Evolutionary conservation across 768 basidiomycete genomes (phyloP).

Genomic region (Leucogyrophana mollusca): DNA sequence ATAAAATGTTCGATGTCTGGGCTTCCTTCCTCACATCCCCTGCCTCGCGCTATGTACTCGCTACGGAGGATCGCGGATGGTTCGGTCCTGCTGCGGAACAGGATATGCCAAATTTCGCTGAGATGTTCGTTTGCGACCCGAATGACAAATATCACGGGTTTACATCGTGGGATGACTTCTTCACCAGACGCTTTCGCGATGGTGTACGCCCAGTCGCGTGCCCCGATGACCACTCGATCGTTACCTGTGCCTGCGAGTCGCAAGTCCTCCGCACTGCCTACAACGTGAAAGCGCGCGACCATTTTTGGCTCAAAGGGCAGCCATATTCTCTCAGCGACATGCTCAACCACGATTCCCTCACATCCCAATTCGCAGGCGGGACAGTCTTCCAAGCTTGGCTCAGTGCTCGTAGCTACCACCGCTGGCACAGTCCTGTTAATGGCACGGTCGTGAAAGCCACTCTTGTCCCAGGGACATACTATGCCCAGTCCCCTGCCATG

Average conservation of each 20-base stretch:
- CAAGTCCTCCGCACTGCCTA: constrained; percentile 39
- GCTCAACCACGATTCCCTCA: constrained; percentile 41
- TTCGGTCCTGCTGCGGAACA: constrained; percentile 36
- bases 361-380: constrained; percentile 47
- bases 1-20: constrained; percentile 52
- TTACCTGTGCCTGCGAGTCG: constrained; percentile 56
- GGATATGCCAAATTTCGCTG: constrained; percentile 28
- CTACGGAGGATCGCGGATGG: constrained; percentile 42
- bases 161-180: constrained; percentile 55
- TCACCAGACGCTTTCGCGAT: constrained; percentile 42
- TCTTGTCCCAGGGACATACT: constrained; percentile 53
- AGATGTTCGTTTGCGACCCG: constrained; percentile 42
- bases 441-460: constrained; percentile 40
- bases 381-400: constrained; percentile 60
- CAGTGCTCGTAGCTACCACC: constrained; percentile 53
- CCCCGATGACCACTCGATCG: constrained; percentile 26
- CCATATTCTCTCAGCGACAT: constrained; percentile 60
- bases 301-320: constrained; percentile 63
- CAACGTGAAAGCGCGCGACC: constrained; percentile 40
- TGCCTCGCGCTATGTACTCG: constrained; percentile 43
- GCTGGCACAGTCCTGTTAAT: constrained; percentile 60
- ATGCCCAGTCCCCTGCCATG: constrained; percentile 32
- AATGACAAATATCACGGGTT: constrained; percentile 42
- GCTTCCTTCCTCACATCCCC: constrained; percentile 42
- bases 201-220: constrained; percentile 38